Base-by-base conservation (phyloP, 2,329 filamentous ascomycete genomes). In the Huntiella savannae region DNA sequence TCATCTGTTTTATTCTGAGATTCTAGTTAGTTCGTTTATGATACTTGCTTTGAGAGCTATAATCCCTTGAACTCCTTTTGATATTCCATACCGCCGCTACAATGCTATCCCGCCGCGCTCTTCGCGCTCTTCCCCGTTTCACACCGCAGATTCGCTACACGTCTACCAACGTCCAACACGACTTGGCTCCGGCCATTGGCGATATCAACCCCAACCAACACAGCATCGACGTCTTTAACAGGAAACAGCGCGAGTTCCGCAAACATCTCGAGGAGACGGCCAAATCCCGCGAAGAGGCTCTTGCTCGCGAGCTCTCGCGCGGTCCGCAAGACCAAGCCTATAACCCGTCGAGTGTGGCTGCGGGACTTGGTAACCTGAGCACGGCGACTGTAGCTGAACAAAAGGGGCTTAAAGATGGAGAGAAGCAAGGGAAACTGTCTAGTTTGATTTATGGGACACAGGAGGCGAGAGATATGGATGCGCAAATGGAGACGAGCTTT, bases 391-490 rank as follows among this genome's bases (percentile, higher is more conserved):
- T 49, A 6, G 48, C 42, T 10, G 48, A 49, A 16, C 46, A 48
- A 33, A 45, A 47, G 17, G 45, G 50, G 12, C 45, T 47, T 13
- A 67, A 62, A 69, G 52, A 50, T 48, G 70, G 75, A 53, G 82
- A 79, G 59, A 82, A 81, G 61, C 71, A 76, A 51, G 80, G 75
- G 12, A 75, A 82, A 35, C 63, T 98, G 49, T 81, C 82, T 33
- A 88, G 80, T 55, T 75, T 98, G 55, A 93, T 98, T 59, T 96
- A 98, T 63, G 91, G 91, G 57, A 98, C 91, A 11, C 86, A 91
- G 58, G 88, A 96, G 63, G 91, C 87, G 32, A 78, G 87, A 51
- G 82, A 94, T 65, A 75, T 95, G 60, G 91, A 98, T 58, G 82
- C 83, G 53, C 88, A 96, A 65, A 88, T 98, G 58, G 86, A 96